Evolutionary conservation across 345 rosid genomes (phyloP), one percentile per base, ranked within the genome.

Genomic region (Eucalyptus polybractea): DNA sequence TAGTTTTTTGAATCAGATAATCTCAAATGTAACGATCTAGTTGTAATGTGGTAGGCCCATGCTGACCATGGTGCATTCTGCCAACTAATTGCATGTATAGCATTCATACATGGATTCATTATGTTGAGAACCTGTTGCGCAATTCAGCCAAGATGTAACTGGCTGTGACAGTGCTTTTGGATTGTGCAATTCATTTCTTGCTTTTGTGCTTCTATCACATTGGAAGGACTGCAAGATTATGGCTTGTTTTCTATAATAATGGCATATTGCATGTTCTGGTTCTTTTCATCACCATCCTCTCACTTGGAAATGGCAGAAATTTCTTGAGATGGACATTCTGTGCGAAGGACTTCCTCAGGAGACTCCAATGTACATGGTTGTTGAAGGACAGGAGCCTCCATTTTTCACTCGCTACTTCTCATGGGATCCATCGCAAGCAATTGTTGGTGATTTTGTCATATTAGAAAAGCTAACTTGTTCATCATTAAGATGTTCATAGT

Each of bases 341-440:
- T 93, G 60, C 58, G 95, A 96, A 93, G 94, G 94, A 90, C 91
- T 94, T 86, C 90, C 94, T 72, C 72, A 51, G 90, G 94, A 90
- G 90, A 93, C 94, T 92, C 97, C 98, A 85, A 91, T 95, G 87
- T 94, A 94, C 91, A 93, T 96, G 89, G 90, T 96, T 60, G 91
- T 94, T 24, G 99, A 96, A 94, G 97, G 99, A 89, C 92, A 92
- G 37, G 98, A 97, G 88, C 99, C 99, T 58, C 91, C 94, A 51
- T 94, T 94, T 89, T 96, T 96, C 94, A 97, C 97, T 81, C 92
- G 95, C 86, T 95, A 95, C 93, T 97, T 96, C 88, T 91, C 93
- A 80, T 97, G 99, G 98, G 97, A 94, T 92, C 92, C 94, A 58
- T 93, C 91, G 11, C 94, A 94, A 91, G 94, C 96, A 87, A 95